Evolutionary conservation across 805 yeast species (phyloP).

Genomic region (Cyberlindnera euphorbiiphila): DNA sequence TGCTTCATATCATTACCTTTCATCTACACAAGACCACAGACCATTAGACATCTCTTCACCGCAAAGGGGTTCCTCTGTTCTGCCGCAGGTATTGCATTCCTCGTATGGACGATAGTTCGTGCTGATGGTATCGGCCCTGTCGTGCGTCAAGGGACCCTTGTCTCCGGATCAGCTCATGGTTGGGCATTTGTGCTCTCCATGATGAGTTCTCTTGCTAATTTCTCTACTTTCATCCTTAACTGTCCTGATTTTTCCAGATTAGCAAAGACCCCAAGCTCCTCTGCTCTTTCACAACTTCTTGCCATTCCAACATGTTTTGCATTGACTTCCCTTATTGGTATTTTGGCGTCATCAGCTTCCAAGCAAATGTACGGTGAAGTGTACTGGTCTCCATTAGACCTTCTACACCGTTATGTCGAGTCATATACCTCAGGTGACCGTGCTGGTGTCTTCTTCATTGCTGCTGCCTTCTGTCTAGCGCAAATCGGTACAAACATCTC

Average conservation of each 20-base stretch:
- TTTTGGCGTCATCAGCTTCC: conserved; percentile 79
- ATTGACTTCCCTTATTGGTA: conserved; percentile 79
- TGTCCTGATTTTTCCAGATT: conserved; percentile 89
- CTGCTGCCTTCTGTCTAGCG: conserved; percentile 67
- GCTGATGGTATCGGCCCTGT: conserved; percentile 79
- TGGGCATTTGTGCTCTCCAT: conserved; percentile 82
- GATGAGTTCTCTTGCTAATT: conserved; percentile 81
- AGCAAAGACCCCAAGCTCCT: conserved; percentile 52
- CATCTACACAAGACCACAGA: conserved; percentile 78
- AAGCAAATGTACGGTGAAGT: conserved; percentile 60
- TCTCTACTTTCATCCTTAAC: conserved; percentile 83
- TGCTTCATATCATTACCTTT: conserved; percentile 80
- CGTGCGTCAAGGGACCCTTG: conserved; percentile 47
- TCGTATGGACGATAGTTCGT: conserved; percentile 79
- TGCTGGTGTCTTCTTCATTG: conserved; percentile 75
- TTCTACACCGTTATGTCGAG: conserved; percentile 56
- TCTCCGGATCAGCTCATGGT: conserved; percentile 59
- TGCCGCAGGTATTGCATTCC: conserved; percentile 75
- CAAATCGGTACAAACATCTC: conserved; percentile 77
- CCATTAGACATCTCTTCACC: conserved; percentile 78
- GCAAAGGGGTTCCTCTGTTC: conserved; percentile 77
- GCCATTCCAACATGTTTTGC: conserved; percentile 78
- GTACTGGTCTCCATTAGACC: conserved; percentile 79
- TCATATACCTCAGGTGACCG: conserved; percentile 54
- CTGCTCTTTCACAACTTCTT: conserved; percentile 54